Evolutionary conservation across 768 basidiomycete genomes (phyloP), one percentile per base, ranked within the genome.

Genomic region (Boletellus ananas): DNA sequence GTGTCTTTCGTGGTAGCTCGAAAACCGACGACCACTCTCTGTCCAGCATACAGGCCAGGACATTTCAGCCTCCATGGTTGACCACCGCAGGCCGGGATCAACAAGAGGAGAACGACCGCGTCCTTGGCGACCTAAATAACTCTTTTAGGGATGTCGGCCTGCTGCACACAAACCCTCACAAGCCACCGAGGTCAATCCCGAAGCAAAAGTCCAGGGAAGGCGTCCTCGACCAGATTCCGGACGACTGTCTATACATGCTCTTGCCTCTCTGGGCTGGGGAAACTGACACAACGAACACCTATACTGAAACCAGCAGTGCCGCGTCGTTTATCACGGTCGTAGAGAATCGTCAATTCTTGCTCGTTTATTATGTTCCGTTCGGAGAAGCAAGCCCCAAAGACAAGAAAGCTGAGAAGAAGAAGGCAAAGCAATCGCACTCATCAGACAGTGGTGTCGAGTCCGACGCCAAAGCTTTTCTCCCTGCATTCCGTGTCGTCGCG

Each of bases 231-330:
- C 72, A 79, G 31, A 74, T 91, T 34, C 84, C 85, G 0, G 67
- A 77, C 6, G 87, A 90, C 13, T 79, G 80, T 20, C 71, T 90
- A 45, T 89, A 85, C 64, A 91, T 92, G 90, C 76, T 90, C 21
- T 73, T 92, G 16, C 90, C 90, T 14, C 73, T 92, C n/a, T 92
- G 89, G 88, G 81, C 85, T 9, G 79, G 83, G 16, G 84, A 87
- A 56, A 87, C 80, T 1, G 87, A 87, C 63, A 61, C 77, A 69
- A 72, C 39, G 54, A 62, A 41, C 51, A 51, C 50, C 61, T 62
- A 41, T 8, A 12, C 49, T 13, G 60, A 63, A 13, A 51, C 51
- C 10, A 61, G 56, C 43, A 57, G 57, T 60, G 39, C 64, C 4
- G 58, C 68, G 29, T 72, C 77, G 12, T 39, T 63, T 23, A 68